Evolutionary conservation across 2,329 filamentous ascomycete genomes (phyloP).

Genomic region (Phaeophleospora eucalypticola): DNA sequence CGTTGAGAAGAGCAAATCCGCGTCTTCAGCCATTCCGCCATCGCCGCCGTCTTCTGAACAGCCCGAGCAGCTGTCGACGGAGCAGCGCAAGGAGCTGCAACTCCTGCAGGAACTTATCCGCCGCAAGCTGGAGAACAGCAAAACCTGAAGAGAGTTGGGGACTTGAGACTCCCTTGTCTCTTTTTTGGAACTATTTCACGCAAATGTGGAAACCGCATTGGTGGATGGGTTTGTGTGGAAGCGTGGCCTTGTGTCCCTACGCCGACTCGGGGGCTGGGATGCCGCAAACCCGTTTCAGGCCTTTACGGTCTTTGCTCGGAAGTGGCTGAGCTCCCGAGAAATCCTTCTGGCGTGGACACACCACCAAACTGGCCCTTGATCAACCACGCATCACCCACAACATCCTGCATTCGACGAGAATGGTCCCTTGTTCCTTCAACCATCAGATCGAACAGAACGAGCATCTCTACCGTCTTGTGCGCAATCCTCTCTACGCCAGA

Average conservation of each 20-base stretch:
- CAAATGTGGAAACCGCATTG: no score
- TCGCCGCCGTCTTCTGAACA: constrained; percentile 31
- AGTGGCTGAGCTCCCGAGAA: constrained; percentile 1
- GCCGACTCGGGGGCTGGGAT: not conserved
- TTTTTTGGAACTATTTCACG: no score
- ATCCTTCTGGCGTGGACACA: not conserved
- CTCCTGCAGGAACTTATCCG: constrained; percentile 36
- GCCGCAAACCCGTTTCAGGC: constrained; percentile 1
- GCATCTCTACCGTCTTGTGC: no score
- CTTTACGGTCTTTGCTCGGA: constrained; percentile 2
- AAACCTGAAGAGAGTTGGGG: constrained; percentile 22
- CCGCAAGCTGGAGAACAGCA: constrained; percentile 28
- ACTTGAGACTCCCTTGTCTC: constrained; percentile 1
- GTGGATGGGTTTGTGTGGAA: not conserved
- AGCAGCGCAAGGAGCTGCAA: constrained; percentile 32
- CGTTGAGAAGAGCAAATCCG: constrained; percentile 21
- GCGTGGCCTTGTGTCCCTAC: not conserved
- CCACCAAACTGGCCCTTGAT: not conserved
- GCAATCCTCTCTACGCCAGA: no score
- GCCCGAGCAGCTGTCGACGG: constrained; percentile 31
- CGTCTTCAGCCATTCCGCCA: constrained; percentile 22
- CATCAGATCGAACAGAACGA: no score
- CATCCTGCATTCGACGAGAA: no score
- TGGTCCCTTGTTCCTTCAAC: no score
- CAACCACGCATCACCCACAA: no score